A percentile compares a stretch with the other conserved stretches of the same genome.
phyloP scores from a whole-genome alignment of 306 rosid species.

The Quillaja saponaria region DNA sequence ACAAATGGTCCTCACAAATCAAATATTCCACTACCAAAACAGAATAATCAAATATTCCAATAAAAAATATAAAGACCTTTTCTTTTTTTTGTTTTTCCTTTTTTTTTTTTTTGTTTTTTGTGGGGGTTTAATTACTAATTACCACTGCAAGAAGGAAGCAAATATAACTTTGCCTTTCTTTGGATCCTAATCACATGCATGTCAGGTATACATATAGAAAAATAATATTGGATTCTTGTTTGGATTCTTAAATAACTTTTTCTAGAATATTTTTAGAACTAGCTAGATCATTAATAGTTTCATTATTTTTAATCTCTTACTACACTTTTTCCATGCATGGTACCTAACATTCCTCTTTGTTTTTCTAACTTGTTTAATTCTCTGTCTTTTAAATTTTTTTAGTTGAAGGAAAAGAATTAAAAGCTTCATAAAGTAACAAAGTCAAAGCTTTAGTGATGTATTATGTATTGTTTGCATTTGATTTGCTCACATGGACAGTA shows the following conservation, averaged over 20 bases:
- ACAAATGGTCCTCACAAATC: too few species aligned
- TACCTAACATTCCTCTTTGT: neutral
- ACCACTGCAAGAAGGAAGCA: neutral
- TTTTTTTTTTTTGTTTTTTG: too few species aligned
- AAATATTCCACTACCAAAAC: too few species aligned
- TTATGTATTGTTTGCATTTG: neutral
- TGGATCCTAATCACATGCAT: slow-evolving; percentile 20
- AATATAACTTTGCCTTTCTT: neutral
- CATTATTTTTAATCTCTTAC: neutral
- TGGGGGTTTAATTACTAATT: too few species aligned
- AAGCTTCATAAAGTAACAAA: neutral
- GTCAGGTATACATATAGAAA: neutral
- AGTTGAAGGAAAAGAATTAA: neutral
- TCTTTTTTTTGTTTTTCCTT: too few species aligned
- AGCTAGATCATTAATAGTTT: too few species aligned
- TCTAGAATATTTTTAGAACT: too few species aligned
- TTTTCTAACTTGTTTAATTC: neutral
- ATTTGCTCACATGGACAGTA: neutral
- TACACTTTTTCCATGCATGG: too few species aligned
- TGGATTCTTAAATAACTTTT: too few species aligned
- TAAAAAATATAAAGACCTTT: too few species aligned
- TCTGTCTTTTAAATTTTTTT: too few species aligned
- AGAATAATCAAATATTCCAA: too few species aligned
- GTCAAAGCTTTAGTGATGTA: neutral
- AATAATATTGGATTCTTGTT: neutral